Percentiles rank a stretch among this genome's conserved stretches.
These are phyloP conservation scores for Aspergillus wentii DNA, from an alignment of 495 filamentous ascomycete genomes.

Conservation along the genomic window DNA sequence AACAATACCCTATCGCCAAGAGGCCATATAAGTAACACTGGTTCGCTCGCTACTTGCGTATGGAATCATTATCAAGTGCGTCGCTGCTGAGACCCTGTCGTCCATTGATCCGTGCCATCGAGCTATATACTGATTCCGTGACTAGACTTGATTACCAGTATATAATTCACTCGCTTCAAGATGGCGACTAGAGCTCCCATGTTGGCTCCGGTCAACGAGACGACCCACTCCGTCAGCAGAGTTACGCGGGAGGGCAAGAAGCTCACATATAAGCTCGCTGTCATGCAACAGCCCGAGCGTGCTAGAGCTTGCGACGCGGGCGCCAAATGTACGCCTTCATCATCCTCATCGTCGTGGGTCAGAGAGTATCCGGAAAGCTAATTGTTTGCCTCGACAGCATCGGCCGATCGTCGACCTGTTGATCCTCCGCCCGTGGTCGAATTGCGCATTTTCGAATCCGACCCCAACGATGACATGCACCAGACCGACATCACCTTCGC, in stretches of 20 bases:
- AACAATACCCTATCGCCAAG: no score
- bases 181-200: constrained; percentile 31
- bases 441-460: constrained; percentile 78
- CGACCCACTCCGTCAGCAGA: constrained; percentile 52
- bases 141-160: no score
- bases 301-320: constrained; percentile 95
- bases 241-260: constrained; percentile 74
- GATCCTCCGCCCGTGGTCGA: constrained; percentile 97
- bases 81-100: no score
- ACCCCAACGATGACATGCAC: constrained; percentile 45
- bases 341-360: no score
- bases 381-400: constrained; percentile 61
- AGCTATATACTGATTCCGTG: no score
- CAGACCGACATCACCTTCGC: constrained; percentile 79
- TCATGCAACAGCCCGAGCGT: constrained; percentile 92
- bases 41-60: no score
- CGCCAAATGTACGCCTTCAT: constrained; percentile 71
- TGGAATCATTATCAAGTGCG: no score
- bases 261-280: constrained; percentile 75
- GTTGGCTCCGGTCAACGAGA: constrained; percentile 51
- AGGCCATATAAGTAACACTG: no score
- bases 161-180: constrained; percentile 5
- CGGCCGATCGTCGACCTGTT: constrained; percentile 91
- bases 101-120: no score
- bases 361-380: no score